A percentile compares a stretch with the other conserved stretches of the same genome.
Conservation (phyloP, 768 basidiomycete genomes). For the Collybiopsis confluens region DNA sequence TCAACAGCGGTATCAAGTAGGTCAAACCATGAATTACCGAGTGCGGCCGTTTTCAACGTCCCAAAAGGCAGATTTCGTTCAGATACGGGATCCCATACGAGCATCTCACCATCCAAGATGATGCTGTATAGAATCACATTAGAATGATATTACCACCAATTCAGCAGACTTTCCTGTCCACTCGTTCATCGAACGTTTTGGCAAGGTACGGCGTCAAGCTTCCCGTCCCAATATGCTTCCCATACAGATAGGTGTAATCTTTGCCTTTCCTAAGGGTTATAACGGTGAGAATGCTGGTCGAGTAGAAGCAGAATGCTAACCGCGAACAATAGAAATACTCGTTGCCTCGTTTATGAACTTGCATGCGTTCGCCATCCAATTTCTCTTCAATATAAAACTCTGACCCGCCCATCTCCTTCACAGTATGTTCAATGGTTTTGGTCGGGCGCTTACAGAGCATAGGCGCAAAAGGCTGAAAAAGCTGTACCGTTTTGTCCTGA, state of each 20-base stretch:
- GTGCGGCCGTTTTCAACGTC: slow-evolving; percentile 86
- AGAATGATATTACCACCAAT: too few relatives aligned
- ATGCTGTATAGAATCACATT: slow-evolving; percentile 45
- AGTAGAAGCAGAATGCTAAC: slow-evolving; percentile 31
- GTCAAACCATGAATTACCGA: slow-evolving; percentile 42
- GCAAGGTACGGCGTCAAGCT: slow-evolving; percentile 88
- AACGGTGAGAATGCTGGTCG: background rate
- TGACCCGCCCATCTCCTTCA: slow-evolving; percentile 75
- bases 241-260: slow-evolving; percentile 89
- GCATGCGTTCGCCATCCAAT: slow-evolving; percentile 94
- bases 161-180: slow-evolving; percentile 82
- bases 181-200: slow-evolving; percentile 64
- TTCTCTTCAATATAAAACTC: slow-evolving; percentile 96
- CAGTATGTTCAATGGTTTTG: slow-evolving; percentile 73
- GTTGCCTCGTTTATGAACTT: slow-evolving; percentile 88
- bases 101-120: slow-evolving; percentile 96
- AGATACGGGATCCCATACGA: slow-evolving; percentile 93
- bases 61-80: slow-evolving; percentile 91
- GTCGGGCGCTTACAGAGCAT: slow-evolving; percentile 93
- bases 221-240: slow-evolving; percentile 74
- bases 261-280: slow-evolving; percentile 68
- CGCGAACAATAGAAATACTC: slow-evolving; percentile 93
- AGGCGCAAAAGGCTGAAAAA: slow-evolving; percentile 86
- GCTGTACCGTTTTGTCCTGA: slow-evolving; percentile 79
- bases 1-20: slow-evolving; percentile 1